Percentiles rank a stretch among this genome's conserved stretches.
phyloP scores from a whole-genome alignment of 1,139 yeast species.

The Lodderomyces metapsilosis region DNA sequence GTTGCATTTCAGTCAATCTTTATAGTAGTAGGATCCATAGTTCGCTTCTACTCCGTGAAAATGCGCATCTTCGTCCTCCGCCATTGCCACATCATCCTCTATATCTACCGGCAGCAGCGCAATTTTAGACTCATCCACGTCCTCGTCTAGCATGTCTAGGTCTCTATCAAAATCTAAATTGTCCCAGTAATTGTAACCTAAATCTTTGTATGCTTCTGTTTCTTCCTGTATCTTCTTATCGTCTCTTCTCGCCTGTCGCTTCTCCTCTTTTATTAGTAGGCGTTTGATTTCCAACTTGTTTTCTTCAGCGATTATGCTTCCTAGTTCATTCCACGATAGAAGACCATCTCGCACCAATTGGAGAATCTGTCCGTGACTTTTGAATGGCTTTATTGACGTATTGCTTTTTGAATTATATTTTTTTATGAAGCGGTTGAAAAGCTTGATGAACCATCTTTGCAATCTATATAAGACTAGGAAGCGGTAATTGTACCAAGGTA shows the following conservation, averaged over 20 bases:
- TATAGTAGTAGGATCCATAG: slow-evolving; percentile 21
- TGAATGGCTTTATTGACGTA: slow-evolving; percentile 20
- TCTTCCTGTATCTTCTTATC: slow-evolving; percentile 18
- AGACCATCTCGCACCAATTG: slow-evolving; percentile 20
- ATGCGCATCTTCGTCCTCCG: neutral
- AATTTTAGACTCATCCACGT: slow-evolving; percentile 13
- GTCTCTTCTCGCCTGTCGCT: slow-evolving; percentile 8
- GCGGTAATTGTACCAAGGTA: slow-evolving; percentile 25
- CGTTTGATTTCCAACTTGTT: slow-evolving; percentile 23
- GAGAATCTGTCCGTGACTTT: slow-evolving; percentile 25
- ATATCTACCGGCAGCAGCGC: slow-evolving; percentile 24
- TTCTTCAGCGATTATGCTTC: slow-evolving; percentile 27
- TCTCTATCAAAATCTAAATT: slow-evolving; percentile 25
- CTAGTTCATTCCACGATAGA: slow-evolving; percentile 24
- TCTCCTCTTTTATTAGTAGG: slow-evolving; percentile 15
- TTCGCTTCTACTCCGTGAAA: slow-evolving; percentile 17
- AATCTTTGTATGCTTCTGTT: slow-evolving; percentile 19
- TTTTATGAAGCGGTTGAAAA: slow-evolving; percentile 36
- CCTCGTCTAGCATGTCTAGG: slow-evolving; percentile 32
- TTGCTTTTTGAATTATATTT: slow-evolving; percentile 27
- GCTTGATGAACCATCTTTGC: slow-evolving; percentile 37
- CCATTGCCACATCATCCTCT: slow-evolving; percentile 14
- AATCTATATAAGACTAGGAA: slow-evolving; percentile 27
- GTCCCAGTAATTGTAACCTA: slow-evolving; percentile 41
- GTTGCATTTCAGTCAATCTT: no score